These are phyloP conservation scores for Phyllosticta capitalensis DNA, from an alignment of 2,329 filamentous ascomycete genomes.

Conservation along the genomic window DNA sequence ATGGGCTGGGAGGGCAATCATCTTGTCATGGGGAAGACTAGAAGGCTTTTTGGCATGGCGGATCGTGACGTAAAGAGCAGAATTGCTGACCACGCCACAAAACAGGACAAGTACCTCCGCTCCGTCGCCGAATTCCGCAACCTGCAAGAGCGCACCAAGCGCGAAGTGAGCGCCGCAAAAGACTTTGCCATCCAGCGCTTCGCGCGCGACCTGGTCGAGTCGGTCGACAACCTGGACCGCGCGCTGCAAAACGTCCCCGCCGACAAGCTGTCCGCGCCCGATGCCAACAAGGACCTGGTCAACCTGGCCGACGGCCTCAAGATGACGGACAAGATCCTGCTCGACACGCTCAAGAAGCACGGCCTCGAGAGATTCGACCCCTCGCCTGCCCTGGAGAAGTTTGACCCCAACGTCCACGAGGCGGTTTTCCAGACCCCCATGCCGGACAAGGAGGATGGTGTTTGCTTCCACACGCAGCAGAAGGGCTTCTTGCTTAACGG, in stretches of 20 bases:
- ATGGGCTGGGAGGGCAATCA: not conserved
- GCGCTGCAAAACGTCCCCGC: constrained; percentile 70
- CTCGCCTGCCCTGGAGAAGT: constrained; percentile 61
- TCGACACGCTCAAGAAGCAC: constrained; percentile 85
- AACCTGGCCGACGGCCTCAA: constrained; percentile 81
- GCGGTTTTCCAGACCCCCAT: constrained; percentile 89
- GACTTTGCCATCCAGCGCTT: constrained; percentile 94
- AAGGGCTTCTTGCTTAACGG: constrained; percentile 96
- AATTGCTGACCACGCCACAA: constrained; percentile 3
- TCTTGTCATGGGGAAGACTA: not conserved
- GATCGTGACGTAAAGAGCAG: not conserved
- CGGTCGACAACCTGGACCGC: constrained; percentile 93
- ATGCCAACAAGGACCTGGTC: constrained; percentile 59
- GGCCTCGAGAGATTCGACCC: constrained; percentile 86
- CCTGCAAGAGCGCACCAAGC: constrained; percentile 86
- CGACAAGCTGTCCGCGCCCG: constrained; percentile 52
- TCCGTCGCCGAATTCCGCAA: constrained; percentile 95
- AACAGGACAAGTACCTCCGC: constrained; percentile 86
- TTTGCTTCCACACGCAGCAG: constrained; percentile 84
- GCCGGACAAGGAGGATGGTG: constrained; percentile 79
- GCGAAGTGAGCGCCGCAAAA: constrained; percentile 76
- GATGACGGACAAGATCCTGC: constrained; percentile 87
- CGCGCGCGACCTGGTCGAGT: constrained; percentile 88
- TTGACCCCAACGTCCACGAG: constrained; percentile 95
- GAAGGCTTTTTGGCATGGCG: not conserved